Evolutionary conservation across 768 basidiomycete species (phyloP).

Genomic region (Termitomyces sp.): DNA sequence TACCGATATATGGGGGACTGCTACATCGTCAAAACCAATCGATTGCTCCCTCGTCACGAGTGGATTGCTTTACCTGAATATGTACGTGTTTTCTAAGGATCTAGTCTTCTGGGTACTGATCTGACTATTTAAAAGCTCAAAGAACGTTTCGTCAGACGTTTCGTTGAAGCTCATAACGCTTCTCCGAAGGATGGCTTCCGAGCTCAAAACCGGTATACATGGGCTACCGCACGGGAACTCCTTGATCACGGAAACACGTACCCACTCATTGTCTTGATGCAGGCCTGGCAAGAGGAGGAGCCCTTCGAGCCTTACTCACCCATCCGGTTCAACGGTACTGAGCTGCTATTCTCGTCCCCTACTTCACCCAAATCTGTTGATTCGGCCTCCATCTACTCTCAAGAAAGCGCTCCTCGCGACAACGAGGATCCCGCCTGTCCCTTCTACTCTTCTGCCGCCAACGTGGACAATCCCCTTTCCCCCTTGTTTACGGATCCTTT

Average conservation of each 20-base stretch:
- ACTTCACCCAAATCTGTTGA: not conserved
- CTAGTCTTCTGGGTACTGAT: not conserved
- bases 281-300: constrained; percentile 4
- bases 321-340: not conserved
- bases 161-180: constrained; percentile 3
- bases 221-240: constrained; percentile 4
- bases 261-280: constrained; percentile 13
- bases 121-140: constrained; percentile 12
- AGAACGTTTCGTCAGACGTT: constrained; percentile 14
- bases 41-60: constrained; percentile 3
- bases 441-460: constrained; percentile 1
- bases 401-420: constrained; percentile 5
- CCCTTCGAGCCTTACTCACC: not conserved
- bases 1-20: constrained; percentile 18
- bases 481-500: constrained; percentile 6
- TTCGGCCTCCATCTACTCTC: constrained; percentile 11
- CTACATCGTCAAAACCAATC: constrained; percentile 13
- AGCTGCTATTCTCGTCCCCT: not conserved
- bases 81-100: constrained; percentile 3
- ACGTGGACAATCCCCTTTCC: not conserved
- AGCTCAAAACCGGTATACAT: constrained; percentile 5
- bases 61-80: constrained; percentile 11
- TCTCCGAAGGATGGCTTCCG: constrained; percentile 6
- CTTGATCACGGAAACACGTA: constrained; percentile 9
- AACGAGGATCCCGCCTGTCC: not conserved